phyloP scores from a whole-genome alignment of 202 grass and related monocot species.

The Zoysia matrella region DNA sequence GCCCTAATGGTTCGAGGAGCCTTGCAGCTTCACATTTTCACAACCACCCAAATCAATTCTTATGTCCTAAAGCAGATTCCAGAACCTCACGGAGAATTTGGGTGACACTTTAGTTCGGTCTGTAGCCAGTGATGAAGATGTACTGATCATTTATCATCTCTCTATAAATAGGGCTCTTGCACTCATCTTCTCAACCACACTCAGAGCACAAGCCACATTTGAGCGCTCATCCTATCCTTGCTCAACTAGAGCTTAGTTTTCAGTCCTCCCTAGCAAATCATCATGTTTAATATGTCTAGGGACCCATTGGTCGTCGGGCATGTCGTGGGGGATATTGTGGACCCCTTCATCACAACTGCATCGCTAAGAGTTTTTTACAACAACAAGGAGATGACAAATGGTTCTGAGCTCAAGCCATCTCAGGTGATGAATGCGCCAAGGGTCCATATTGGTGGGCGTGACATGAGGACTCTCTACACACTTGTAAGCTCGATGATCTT shows the following conservation, averaged over 20 bases:
- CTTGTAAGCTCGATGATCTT: constrained; percentile 58
- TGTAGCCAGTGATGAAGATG: constrained; percentile 22
- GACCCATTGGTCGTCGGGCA: constrained; percentile 82
- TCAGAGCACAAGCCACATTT: constrained; percentile 33
- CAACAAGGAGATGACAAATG: constrained; percentile 83
- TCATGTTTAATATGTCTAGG: constrained; percentile 68
- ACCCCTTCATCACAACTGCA: constrained; percentile 20
- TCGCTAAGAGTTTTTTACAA: constrained; percentile 74
- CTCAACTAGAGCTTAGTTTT: constrained; percentile 20
- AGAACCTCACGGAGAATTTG: constrained; percentile 27
- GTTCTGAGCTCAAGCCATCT: constrained; percentile 89
- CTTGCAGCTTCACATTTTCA: constrained; percentile 39
- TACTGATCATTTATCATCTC: constrained; percentile 48
- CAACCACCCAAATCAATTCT: constrained; percentile 46
- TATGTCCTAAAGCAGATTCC: too few relatives aligned
- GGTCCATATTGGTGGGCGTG: constrained; percentile 62
- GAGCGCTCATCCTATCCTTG: constrained; percentile 36
- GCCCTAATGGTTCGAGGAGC: constrained; percentile 47
- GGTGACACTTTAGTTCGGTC: constrained; percentile 21
- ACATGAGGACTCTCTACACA: not conserved
- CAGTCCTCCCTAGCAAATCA: constrained; percentile 29
- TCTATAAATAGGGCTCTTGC: constrained; percentile 68
- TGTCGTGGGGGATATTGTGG: constrained; percentile 58
- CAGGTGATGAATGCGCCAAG: constrained; percentile 68
- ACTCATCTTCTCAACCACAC: constrained; percentile 46